Base-by-base conservation (phyloP, 352 stramenopile genomes). In the Elongisporangium undulatum region DNA sequence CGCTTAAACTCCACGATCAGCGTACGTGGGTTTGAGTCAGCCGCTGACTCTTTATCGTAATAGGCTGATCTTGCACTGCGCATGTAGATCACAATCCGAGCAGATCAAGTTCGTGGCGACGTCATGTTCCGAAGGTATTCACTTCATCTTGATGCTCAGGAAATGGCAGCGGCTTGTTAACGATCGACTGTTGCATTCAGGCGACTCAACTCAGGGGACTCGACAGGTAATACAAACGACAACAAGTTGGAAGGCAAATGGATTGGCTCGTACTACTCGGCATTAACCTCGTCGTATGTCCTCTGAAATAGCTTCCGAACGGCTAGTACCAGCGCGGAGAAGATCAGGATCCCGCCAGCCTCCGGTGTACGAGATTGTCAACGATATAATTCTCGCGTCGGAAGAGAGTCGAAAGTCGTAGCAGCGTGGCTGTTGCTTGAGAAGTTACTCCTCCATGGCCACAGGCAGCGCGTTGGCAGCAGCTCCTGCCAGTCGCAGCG, bases 1-100 rank as follows among this genome's bases (percentile, higher is more conserved):
- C 66, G 63, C 15, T 50, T 80, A 20, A 80, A 80, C 53, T 81
- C 69, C 23, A 69, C 67, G 10, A 62, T 78, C 12, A 70, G 48
- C 16, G 71, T 80, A 67, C 23, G 58, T 23, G 16, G n/a, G n/a
- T n/a, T n/a, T 10, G 17, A 19, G 22, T 17, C n/a, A 20, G 53
- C 10, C 9, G 10, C 13, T 4, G n/a, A 13, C 41, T 45, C 8
- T 54, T 39, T 21, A 10, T 22, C 24, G n/a, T 15, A 39, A 10
- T 7, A 6, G 17, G 16, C n/a, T 26, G 49, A 10, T 5, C 17
- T n/a, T 54, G 17, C 26, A 21, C 1, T 19, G 41, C 39, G 15
- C 17, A 4, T n/a, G 51, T 48, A 77, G 72, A 61, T 81, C 49
- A 72, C 64, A 9, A 61, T 76, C 13, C 54, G 45, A 16, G 58